Evolutionary conservation across 2,329 filamentous ascomycete genomes (phyloP), one percentile per base, ranked within the genome.

Genomic region (Pseudocercospora macadamiae): DNA sequence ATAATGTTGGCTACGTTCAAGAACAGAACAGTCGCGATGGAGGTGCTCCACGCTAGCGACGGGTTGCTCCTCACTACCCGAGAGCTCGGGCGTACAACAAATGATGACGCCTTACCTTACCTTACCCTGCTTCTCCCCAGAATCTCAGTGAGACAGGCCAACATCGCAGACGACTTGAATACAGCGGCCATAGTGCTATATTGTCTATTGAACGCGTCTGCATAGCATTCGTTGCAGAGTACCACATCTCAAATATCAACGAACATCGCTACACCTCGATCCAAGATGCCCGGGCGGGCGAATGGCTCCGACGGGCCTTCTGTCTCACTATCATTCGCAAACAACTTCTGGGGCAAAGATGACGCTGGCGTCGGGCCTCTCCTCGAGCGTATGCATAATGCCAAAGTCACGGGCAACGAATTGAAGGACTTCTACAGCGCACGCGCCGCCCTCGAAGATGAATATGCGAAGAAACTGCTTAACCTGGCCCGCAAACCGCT

Each of bases 281-380:
- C 8, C 26, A 34, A 49, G n/a, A 74, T 74, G 71, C 70, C 71
- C 59, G 67, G 64, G 60, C 66, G 69, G 62, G 68, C 63, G n/a
- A 49, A 34, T 25, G 64, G 67, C 58, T 70, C 72, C 21, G 72
- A 72, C 19, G 68, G 67, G 56, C 73, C 72, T 9, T 66, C 70
- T 55, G 72, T 75, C 63, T 73, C 72, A 44, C 68, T 75, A 12
- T 74, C 72, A 47, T 75, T 99, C 80, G 93, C 95, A 71, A 99
- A 99, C 80, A 99, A 99, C 75, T 99, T 99, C 77, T 99, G 95
- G 95, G 95, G 95, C 64, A 97, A 96, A 82, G 93, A 97, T 75
- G 95, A 99, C 82, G 95, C 93, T 52, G 96, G 95, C 73, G 93
- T 99, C 71, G 83, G 83, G 45, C 96, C 95, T 59, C 85, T 99